phyloP scores from a whole-genome alignment of 768 basidiomycete species.

The Serendipita sp. region DNA sequence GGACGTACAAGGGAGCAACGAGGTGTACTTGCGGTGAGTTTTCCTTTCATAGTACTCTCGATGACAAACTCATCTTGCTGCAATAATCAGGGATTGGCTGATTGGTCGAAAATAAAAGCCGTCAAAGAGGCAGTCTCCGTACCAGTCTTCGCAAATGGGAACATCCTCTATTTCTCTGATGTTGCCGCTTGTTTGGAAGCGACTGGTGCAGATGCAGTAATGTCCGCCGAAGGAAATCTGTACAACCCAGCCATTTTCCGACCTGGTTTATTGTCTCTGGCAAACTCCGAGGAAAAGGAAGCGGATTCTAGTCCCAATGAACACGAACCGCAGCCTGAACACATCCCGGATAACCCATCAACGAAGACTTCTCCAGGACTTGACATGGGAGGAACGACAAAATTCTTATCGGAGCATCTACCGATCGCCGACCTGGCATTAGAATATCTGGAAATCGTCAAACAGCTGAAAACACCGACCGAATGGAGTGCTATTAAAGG shows the following conservation, averaged over 20 bases:
- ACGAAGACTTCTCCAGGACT: no score
- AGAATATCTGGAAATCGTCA: constrained; percentile 75
- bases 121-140: constrained; percentile 82
- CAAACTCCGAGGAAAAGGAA: not conserved
- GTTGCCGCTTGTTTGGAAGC: constrained; percentile 58
- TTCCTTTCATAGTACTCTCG: not conserved
- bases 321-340: not conserved
- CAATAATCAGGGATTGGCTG: constrained; percentile 54
- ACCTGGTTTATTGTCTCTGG: not conserved
- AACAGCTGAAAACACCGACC: constrained; percentile 51
- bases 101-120: constrained; percentile 77
- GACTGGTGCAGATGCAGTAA: constrained; percentile 83
- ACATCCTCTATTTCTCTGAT: constrained; percentile 78
- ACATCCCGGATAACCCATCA: constrained; percentile 10
- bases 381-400: constrained; percentile 20
- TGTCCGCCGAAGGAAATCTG: constrained; percentile 88
- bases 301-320: not conserved
- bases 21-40: constrained; percentile 55
- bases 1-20: constrained; percentile 85
- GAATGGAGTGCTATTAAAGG: constrained; percentile 65
- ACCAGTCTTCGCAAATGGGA: constrained; percentile 95
- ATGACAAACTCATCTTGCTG: not conserved
- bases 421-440: constrained; percentile 52
- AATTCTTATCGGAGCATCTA: constrained; percentile 26
- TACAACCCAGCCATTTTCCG: constrained; percentile 77